Evolutionary conservation across 2,329 filamentous ascomycete species (phyloP), one percentile per base, ranked within the genome.

Genomic region (Sporothrix brasiliensis): DNA sequence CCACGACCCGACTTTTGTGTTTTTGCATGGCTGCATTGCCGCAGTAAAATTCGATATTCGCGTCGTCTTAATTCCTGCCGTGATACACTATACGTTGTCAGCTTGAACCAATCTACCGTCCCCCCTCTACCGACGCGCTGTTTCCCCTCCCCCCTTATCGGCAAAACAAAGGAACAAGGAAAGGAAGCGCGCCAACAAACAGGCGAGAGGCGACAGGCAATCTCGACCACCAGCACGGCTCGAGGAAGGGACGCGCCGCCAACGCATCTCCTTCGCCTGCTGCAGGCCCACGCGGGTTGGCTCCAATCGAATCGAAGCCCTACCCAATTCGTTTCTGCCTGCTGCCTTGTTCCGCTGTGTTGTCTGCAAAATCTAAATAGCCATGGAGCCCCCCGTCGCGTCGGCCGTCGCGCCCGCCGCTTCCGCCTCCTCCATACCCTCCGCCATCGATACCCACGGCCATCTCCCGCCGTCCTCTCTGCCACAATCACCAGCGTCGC

Each of bases 401-500:
- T 52, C 49, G 24, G 30, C 66, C 30, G 11, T 56, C 47, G 56
- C 71, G 21, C 16, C 58, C 24, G 61, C 50, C 58, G 52, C 65
- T 19, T 47, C 68, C 47, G 49, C 58, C 7, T 58, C 67, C 63
- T 66, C 68, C 7, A 60, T 69, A n/a, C 34, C 69, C 30, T 67
- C 65, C n/a, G 27, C 44, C 39, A 34, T 63, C 65, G 49, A 68
- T 44, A 49, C 66, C 14, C 39, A 67, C 61, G 50, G 49, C 60
- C 58, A 30, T 56, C 30, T 65, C 49, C 58, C 39, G 13, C 52
- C 27, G 65, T 24, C 6, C 47, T 47, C 34, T 27, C 24, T 49
- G 14, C 61, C 70, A 14, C 67, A 61, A 53, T 72, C 71, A 14
- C 91, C 91, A 78, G 85, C 82, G 72, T 93, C 91, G 78, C 90